phyloP scores from a whole-genome alignment of 305 asterid species.

The Solanum aculeatissimum region DNA sequence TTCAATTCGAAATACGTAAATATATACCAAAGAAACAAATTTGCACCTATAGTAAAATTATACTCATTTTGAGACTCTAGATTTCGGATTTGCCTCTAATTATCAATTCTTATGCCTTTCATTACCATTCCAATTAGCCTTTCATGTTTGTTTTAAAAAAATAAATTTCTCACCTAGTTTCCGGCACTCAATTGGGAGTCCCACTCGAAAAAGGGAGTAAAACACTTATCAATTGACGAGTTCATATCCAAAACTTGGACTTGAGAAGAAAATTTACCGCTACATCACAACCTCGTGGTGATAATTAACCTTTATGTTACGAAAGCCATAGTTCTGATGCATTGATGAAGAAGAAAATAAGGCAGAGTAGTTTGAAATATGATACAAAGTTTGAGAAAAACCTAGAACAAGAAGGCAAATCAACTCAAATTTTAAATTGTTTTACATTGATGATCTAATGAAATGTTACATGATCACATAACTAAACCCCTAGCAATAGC shows the following conservation, averaged over 20 bases:
- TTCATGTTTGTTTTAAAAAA: background rate
- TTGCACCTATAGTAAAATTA: background rate
- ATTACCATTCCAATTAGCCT: background rate
- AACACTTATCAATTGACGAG: background rate
- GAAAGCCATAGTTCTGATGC: background rate
- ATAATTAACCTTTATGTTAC: background rate
- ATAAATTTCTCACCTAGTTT: background rate
- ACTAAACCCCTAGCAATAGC: slow-evolving; percentile 39
- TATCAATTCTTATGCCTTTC: background rate
- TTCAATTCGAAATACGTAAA: background rate
- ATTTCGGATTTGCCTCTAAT: background rate
- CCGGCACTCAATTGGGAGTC: background rate
- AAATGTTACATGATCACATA: slow-evolving; percentile 2
- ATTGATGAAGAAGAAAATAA: background rate
- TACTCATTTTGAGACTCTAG: background rate
- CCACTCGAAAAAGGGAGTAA: background rate
- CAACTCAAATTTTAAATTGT: background rate
- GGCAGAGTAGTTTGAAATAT: background rate
- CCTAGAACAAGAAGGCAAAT: background rate
- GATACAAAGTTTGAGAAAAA: background rate
- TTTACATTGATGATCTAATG: background rate
- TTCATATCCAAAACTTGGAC: background rate
- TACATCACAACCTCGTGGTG: background rate
- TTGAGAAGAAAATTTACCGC: background rate
- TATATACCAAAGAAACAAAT: background rate